Percentiles rank a stretch among this genome's conserved stretches.
Conservation (phyloP, 352 stramenopile species). For the Globisporangium carolinianum region DNA sequence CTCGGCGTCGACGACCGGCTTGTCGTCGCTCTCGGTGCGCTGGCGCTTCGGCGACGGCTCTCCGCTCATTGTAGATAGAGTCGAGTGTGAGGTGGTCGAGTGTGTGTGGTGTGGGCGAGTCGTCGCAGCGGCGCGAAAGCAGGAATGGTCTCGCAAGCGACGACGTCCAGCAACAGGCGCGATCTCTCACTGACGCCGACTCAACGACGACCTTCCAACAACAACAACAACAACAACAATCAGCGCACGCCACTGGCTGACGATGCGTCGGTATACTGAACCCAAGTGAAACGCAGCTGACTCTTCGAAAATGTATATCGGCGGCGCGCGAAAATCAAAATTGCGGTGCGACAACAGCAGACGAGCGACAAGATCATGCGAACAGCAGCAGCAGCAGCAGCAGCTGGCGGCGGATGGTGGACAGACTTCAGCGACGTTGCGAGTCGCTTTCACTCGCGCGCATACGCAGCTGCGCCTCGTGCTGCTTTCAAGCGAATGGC, state of each 20-base stretch:
- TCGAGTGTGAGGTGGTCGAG: neutral
- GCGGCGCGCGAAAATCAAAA: too few relatives aligned
- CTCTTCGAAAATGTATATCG: too few relatives aligned
- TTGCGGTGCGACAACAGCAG: neutral
- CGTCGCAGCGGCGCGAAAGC: neutral
- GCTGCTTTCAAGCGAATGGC: slow-evolving; percentile 19
- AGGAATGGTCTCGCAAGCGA: neutral
- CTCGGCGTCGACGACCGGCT: slow-evolving; percentile 22
- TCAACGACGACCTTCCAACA: neutral
- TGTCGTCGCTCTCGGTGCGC: slow-evolving; percentile 31
- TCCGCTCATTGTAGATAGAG: slow-evolving; percentile 31
- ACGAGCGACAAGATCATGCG: neutral
- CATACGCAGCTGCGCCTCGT: neutral
- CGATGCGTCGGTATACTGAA: neutral
- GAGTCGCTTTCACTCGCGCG: neutral
- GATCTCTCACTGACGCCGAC: too few relatives aligned
- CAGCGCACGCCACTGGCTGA: neutral
- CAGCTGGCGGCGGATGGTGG: too few relatives aligned
- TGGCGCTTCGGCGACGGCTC: slow-evolving; percentile 68
- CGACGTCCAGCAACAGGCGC: too few relatives aligned
- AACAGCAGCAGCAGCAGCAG: too few relatives aligned
- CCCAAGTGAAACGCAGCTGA: neutral
- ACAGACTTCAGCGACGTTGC: too few relatives aligned
- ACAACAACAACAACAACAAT: neutral
- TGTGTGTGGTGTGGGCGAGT: neutral